A percentile compares a stretch with the other conserved stretches of the same genome.
phyloP scores from a whole-genome alignment of 2,329 filamentous ascomycete species.

The Microsporum ferrugineum region DNA sequence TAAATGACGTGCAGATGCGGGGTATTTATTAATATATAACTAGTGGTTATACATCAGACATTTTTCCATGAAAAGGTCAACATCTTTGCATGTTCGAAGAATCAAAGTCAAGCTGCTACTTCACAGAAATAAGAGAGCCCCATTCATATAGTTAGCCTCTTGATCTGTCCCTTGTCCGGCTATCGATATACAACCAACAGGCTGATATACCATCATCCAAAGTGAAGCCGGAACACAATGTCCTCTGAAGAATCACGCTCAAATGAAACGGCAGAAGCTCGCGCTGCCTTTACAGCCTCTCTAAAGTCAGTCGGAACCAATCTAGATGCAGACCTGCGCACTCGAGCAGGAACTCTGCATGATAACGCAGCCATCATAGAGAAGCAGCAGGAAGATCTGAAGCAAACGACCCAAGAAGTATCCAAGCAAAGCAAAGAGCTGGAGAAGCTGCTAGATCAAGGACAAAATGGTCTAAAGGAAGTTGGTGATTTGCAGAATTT shows the following conservation, averaged over 20 bases:
- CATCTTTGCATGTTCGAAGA: background rate
- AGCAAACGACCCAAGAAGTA: conserved; percentile 39
- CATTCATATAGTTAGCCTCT: no score
- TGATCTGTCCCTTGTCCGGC: no score
- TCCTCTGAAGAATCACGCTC: conserved; percentile 13
- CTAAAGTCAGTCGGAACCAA: conserved; percentile 35
- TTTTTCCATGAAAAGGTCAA: background rate
- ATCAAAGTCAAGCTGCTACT: background rate
- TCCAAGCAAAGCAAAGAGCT: conserved; percentile 44
- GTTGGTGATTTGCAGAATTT: conserved; percentile 56
- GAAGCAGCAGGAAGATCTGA: conserved; percentile 45
- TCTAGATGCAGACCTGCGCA: conserved; percentile 43
- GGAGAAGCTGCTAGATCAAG: conserved; percentile 44
- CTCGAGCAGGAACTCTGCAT: conserved; percentile 46
- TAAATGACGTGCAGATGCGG: background rate
- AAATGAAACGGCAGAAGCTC: conserved; percentile 33
- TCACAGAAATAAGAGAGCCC: no score
- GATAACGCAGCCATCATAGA: conserved; percentile 42
- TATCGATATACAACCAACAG: background rate
- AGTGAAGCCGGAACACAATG: conserved; percentile 5
- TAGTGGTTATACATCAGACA: background rate
- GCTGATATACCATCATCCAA: background rate
- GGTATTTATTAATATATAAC: background rate
- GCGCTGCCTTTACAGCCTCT: conserved; percentile 35
- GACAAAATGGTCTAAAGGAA: conserved; percentile 48